Evolutionary conservation across 139 green algal species (phyloP).

Genomic region (Edaphochlamys debaryana): DNA sequence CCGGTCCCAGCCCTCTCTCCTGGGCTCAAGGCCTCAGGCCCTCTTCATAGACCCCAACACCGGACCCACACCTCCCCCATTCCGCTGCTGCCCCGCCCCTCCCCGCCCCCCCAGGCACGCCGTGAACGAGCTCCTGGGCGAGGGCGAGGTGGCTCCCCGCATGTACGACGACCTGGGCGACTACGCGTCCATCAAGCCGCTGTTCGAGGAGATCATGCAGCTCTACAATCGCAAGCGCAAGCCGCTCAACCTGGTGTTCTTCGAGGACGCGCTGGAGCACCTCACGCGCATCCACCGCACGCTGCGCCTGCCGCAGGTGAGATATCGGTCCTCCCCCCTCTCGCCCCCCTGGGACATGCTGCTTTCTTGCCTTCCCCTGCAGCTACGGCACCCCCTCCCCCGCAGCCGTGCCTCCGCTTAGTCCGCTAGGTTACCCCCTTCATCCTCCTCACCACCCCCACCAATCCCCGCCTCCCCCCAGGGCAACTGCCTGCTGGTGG

Average conservation of each 20-base stretch:
- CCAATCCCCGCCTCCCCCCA: not conserved
- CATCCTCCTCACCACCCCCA: too few species aligned
- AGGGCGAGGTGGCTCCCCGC: constrained; percentile 49
- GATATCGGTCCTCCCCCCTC: too few species aligned
- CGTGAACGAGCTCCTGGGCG: constrained; percentile 37
- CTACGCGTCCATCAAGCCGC: constrained; percentile 73
- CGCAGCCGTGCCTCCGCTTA: too few species aligned
- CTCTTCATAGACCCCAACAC: too few species aligned
- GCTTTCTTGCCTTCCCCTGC: not conserved
- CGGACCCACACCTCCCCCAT: too few species aligned
- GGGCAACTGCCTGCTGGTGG: constrained; percentile 87
- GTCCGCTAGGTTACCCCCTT: too few species aligned
- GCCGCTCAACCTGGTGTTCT: constrained; percentile 85
- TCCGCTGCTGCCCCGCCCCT: too few species aligned
- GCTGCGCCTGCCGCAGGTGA: constrained; percentile 72
- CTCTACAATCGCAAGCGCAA: constrained; percentile 81
- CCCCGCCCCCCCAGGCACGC: constrained; percentile 28
- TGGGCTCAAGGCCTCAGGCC: too few species aligned
- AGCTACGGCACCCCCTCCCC: too few species aligned
- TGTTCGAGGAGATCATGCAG: constrained; percentile 78
- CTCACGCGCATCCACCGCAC: constrained; percentile 82
- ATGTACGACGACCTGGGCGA: constrained; percentile 83
- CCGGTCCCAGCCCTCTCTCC: too few species aligned
- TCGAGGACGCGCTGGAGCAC: constrained; percentile 89
- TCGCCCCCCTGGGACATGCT: too few species aligned